Conservation (phyloP, 352 stramenopile genomes). For the Globisporangium carolinianum region DNA sequence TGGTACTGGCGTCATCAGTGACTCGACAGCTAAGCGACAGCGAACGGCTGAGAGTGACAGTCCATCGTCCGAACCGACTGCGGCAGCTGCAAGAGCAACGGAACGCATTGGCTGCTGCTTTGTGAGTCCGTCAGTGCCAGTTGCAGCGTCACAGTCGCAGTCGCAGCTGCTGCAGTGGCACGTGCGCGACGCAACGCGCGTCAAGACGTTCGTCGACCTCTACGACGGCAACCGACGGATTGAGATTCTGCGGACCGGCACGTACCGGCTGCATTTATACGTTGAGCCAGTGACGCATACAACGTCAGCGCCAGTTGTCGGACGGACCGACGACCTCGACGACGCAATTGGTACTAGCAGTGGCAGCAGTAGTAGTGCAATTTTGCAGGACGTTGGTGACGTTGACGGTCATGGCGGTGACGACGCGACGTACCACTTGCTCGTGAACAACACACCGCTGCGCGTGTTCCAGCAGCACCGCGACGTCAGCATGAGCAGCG, state of each 20-base stretch:
- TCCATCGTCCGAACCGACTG: background rate
- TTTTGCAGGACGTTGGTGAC: too few relatives aligned
- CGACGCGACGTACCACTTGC: conserved; percentile 1
- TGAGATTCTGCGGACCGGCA: conserved; percentile 1
- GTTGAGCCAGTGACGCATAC: background rate
- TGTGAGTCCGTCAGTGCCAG: background rate
- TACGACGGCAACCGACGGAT: conserved; percentile 7
- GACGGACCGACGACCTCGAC: too few relatives aligned
- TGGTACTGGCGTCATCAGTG: too few relatives aligned
- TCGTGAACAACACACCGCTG: conserved; percentile 6
- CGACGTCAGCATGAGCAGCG: background rate
- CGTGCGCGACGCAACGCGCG: background rate
- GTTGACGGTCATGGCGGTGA: background rate
- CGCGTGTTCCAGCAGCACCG: conserved; percentile 1
- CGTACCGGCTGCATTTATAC: conserved; percentile 4
- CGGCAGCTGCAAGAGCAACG: background rate
- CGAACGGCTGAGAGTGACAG: too few relatives aligned
- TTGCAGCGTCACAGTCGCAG: too few relatives aligned
- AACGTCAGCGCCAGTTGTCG: background rate
- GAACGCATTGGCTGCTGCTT: conserved; percentile 6
- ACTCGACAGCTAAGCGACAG: too few relatives aligned
- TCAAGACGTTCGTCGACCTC: conserved; percentile 3
- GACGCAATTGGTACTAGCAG: too few relatives aligned
- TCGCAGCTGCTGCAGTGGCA: conserved; percentile 6
- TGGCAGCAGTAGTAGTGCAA: too few relatives aligned